These are phyloP conservation scores for Penicillium concentricum DNA, from an alignment of 2,329 filamentous ascomycete species.

Conservation along the genomic window DNA sequence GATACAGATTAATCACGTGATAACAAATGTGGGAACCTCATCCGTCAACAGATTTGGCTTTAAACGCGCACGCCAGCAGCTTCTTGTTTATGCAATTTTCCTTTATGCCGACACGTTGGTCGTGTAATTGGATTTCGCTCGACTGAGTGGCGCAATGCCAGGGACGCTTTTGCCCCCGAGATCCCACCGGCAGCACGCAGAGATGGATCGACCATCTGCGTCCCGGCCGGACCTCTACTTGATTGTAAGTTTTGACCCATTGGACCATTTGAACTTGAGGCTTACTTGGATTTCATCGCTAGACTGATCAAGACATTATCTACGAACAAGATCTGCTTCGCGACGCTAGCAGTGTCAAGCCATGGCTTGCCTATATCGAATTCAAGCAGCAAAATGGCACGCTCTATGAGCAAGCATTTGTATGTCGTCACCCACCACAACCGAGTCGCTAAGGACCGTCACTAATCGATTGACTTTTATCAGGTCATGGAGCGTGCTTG, in stretches of 20 bases:
- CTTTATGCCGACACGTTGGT: slow-evolving; percentile 29
- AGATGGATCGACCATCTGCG: slow-evolving; percentile 44
- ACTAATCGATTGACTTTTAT: slow-evolving; percentile 9
- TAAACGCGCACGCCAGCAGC: slow-evolving; percentile 28
- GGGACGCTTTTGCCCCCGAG: slow-evolving; percentile 50
- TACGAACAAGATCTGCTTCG: slow-evolving; percentile 96
- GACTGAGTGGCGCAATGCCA: slow-evolving; percentile 49
- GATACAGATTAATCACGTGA: slow-evolving; percentile 27
- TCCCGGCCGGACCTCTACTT: slow-evolving; percentile 46
- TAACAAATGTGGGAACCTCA: slow-evolving; percentile 24
- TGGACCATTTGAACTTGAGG: slow-evolving; percentile 19
- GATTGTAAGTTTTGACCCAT: slow-evolving; percentile 39
- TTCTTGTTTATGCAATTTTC: slow-evolving; percentile 27
- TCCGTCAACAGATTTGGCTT: slow-evolving; percentile 17
- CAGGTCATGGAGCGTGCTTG: slow-evolving; percentile 85
- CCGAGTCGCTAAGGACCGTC: background rate
- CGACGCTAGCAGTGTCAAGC: slow-evolving; percentile 80
- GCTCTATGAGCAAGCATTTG: slow-evolving; percentile 78
- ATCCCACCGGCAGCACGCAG: slow-evolving; percentile 44
- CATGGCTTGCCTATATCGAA: slow-evolving; percentile 91
- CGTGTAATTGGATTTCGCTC: slow-evolving; percentile 37
- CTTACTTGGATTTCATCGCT: slow-evolving; percentile 39
- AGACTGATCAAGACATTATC: slow-evolving; percentile 84
- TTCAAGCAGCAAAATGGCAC: slow-evolving; percentile 87
- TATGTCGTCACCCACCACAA: slow-evolving; percentile 32